Base-by-base conservation (phyloP, 2,329 filamentous ascomycete species). In the Beauveria scarabaeidicola region DNA sequence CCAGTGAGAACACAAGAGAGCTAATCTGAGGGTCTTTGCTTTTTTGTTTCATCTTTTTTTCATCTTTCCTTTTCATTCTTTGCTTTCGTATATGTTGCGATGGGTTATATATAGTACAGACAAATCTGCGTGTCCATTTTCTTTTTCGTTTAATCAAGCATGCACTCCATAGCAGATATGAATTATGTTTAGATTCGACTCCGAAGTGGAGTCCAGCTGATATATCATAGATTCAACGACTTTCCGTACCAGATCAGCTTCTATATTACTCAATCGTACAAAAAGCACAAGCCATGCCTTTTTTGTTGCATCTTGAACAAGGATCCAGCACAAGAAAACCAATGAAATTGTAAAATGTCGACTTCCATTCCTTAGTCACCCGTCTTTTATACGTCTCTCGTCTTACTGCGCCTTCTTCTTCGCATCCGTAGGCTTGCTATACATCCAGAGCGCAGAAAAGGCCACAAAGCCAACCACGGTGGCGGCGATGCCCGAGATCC, bases 371-470 rank as follows among this genome's bases (percentile, higher is more conserved):
- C 60, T 32, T 47, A 38, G 10, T 48, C n/a, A 21, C 32, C 36
- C 17, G 29, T 21, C 46, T 29, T 8, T 21, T 29, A 17, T 47
- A 1, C 5, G 32, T 19, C 19, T 41, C 21, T 40, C 23, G 1
- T 21, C 44, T 52, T 55, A 81, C 70, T 79, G 76, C 46, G 69
- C 76, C 76, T 81, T 81, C 74, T 81, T 63, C 21, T 68, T 66
- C 60, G 29, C n/a, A 19, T 67, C 69, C 3, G 70, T 68, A 2
- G 82, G 81, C 69, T 77, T 77, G 68, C 81, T 83, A 69, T 81
- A 99, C 73, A 99, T 78, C 94, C 94, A 99, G 40, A 97, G 69
- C 15, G 85, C 84, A 56, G 91, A 89, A 75, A 99, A 97, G 0
- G 78, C 84, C 63, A 97, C 65, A 82, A 92, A 99, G 8, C 91